These are phyloP conservation scores for Xerophyta viscosa DNA, from an alignment of 106 monocot species.

Conservation along the genomic window DNA sequence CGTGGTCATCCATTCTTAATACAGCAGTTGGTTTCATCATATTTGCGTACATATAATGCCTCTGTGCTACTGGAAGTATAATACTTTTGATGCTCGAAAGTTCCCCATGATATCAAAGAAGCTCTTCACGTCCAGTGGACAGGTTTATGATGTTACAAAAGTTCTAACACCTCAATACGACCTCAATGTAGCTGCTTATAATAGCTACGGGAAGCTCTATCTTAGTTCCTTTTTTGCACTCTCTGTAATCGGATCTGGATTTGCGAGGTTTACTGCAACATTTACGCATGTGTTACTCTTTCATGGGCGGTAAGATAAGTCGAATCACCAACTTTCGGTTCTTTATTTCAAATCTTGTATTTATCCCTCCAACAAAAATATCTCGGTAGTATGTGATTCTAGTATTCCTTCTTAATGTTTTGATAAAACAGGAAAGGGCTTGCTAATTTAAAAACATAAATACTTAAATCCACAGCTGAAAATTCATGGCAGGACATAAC, in stretches of 20 bases:
- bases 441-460: too few species aligned
- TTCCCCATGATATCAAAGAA: slow-evolving; percentile 92
- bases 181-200: slow-evolving; percentile 69
- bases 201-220: slow-evolving; percentile 70
- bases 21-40: slow-evolving; percentile 72
- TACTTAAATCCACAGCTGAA: too few species aligned
- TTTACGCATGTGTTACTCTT: slow-evolving; percentile 75
- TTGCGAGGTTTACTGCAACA: slow-evolving; percentile 68
- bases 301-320: slow-evolving; percentile 42
- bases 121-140: slow-evolving; percentile 60
- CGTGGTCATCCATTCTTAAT: slow-evolving; percentile 81
- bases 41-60: slow-evolving; percentile 87
- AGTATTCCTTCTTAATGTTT: too few species aligned
- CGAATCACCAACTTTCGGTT: not conserved
- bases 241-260: slow-evolving; percentile 65
- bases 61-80: slow-evolving; percentile 80
- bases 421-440: too few species aligned
- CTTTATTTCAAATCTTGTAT: too few species aligned
- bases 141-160: slow-evolving; percentile 61
- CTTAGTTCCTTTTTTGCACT: slow-evolving; percentile 80
- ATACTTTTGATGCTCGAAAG: slow-evolving; percentile 70
- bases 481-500: too few species aligned
- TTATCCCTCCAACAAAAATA: not conserved
- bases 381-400: too few species aligned
- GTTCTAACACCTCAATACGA: slow-evolving; percentile 54